These are phyloP conservation scores for Colletotrichum caudatum DNA, from an alignment of 2,329 filamentous ascomycete genomes.

Conservation along the genomic window DNA sequence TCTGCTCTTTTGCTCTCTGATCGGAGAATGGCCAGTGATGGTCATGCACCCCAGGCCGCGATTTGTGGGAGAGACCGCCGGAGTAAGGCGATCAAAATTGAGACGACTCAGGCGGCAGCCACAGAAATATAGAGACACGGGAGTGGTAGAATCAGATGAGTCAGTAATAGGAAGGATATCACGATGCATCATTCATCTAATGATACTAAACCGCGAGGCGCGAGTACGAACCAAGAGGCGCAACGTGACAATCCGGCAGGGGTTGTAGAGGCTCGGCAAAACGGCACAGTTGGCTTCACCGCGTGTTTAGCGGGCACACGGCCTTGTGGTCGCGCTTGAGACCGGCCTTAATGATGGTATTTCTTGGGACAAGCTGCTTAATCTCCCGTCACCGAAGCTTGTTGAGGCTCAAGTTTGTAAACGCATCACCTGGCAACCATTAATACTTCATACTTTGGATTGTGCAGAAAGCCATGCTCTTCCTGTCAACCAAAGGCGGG, in stretches of 20 bases:
- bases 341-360: background rate
- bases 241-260: background rate
- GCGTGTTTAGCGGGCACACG: slow-evolving; percentile 4
- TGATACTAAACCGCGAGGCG: background rate
- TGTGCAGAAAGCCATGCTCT: background rate
- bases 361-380: too few relatives aligned
- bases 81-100: background rate
- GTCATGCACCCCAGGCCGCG: background rate
- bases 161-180: fast-evolving
- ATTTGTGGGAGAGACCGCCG: too few relatives aligned
- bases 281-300: slow-evolving; percentile 5
- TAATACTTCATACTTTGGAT: too few relatives aligned
- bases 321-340: background rate
- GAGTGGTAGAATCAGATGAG: too few relatives aligned
- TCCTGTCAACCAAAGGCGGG: background rate
- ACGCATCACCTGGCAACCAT: background rate
- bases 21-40: too few relatives aligned
- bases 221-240: too few relatives aligned
- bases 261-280: background rate
- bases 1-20: background rate
- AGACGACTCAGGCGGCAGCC: background rate
- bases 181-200: background rate
- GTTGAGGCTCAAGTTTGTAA: background rate
- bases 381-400: too few relatives aligned
- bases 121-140: too few relatives aligned